phyloP scores from a whole-genome alignment of 179 eudicot species.

The Beta lomatogona region DNA sequence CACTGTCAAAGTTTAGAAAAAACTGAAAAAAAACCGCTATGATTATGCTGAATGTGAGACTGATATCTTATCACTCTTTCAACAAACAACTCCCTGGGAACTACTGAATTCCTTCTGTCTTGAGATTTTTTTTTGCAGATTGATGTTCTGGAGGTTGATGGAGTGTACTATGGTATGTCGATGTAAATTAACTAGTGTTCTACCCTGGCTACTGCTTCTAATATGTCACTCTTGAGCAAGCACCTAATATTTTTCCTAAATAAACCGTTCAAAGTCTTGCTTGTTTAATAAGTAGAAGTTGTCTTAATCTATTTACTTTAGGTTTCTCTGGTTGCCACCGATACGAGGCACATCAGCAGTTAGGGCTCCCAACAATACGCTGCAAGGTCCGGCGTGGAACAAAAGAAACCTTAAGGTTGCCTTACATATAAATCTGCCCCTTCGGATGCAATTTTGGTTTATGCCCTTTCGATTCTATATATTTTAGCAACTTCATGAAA shows the following conservation, averaged over 20 bases:
- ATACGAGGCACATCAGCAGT: slow-evolving; percentile 89
- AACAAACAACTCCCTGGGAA: background rate
- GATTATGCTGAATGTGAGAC: background rate
- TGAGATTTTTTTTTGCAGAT: slow-evolving; percentile 52
- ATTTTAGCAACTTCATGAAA: background rate
- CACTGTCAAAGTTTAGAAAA: background rate
- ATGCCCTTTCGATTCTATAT: background rate
- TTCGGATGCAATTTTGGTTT: background rate
- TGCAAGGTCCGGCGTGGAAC: slow-evolving; percentile 94
- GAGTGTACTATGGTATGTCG: slow-evolving; percentile 79
- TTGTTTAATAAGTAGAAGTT: background rate
- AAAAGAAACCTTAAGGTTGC: slow-evolving; percentile 85
- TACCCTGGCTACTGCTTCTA: background rate
- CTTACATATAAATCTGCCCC: background rate
- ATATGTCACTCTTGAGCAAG: background rate
- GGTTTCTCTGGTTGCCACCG: slow-evolving; percentile 99
- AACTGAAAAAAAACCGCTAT: no score
- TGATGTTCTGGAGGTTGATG: slow-evolving; percentile 97
- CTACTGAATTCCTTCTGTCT: background rate
- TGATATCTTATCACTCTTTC: background rate
- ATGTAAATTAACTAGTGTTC: background rate
- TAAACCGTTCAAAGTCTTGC: background rate
- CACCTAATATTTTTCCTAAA: background rate
- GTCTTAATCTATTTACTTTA: slow-evolving; percentile 14
- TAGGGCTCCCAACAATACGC: slow-evolving; percentile 91